Conservation (phyloP, 1,139 yeast species). For the Pneumocystis oryctolagi region DNA sequence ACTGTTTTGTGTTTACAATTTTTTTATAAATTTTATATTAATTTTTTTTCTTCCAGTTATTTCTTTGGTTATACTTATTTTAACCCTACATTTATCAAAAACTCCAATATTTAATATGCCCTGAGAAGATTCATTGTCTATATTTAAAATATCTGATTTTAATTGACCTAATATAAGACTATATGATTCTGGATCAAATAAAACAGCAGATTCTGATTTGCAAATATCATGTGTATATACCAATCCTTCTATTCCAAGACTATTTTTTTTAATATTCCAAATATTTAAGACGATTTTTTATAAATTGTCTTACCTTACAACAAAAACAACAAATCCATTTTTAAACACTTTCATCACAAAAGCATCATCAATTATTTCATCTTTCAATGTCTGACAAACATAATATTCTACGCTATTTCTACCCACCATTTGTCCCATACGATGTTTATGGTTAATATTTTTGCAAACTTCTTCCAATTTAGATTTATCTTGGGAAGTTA, state of each 20-base stretch:
- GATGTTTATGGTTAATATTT: conserved; percentile 83
- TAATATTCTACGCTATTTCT: conserved; percentile 94
- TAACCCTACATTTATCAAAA: conserved; percentile 2
- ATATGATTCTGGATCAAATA: conserved; percentile 64
- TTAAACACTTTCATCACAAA: conserved; percentile 83
- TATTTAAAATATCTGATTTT: conserved; percentile 17
- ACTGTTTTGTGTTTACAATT: neutral
- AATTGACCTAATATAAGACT: conserved; percentile 42
- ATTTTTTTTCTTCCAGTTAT: neutral
- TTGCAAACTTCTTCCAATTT: conserved; percentile 82
- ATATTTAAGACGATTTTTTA: neutral
- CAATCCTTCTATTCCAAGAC: conserved; percentile 84
- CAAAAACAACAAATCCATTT: conserved; percentile 87
- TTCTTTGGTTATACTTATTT: conserved; percentile 24
- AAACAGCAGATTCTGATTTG: conserved; percentile 48
- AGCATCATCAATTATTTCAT: conserved; percentile 67
- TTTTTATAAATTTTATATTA: neutral
- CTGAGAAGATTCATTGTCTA: neutral
- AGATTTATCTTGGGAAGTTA: conserved; percentile 70
- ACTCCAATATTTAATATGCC: conserved; percentile 1
- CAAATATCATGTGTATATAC: conserved; percentile 63
- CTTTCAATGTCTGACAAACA: conserved; percentile 92
- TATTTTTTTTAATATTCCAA: neutral
- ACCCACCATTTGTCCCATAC: conserved; percentile 98
- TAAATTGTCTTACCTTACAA: conserved; percentile 43